Base-by-base conservation (phyloP, 2,329 filamentous ascomycete species). In the Xylaria polymorpha region DNA sequence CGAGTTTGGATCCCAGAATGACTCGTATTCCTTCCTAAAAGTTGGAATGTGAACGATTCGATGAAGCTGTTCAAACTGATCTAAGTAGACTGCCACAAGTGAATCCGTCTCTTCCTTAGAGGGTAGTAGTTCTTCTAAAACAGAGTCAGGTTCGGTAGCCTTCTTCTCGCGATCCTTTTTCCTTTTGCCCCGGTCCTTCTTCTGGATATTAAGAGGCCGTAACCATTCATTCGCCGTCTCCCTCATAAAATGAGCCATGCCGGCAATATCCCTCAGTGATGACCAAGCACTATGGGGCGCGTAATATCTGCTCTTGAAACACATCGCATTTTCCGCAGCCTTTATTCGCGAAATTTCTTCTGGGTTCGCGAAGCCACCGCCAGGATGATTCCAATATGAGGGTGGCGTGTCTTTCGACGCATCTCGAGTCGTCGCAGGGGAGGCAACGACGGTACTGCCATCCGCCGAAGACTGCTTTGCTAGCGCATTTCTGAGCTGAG, bases 201-300 rank as follows among this genome's bases (percentile, higher is more conserved):
- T 77, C 43, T 87, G 85, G 32, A 88, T 82, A 44, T 87, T 86
- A 53, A 89, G 83, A 8, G 87, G 87, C 61, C 85, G 83, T 64
- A 90, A 82, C 86, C 87, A 89, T 75, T 89, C 86, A 62, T 88
- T 86, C 10, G 87, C 86, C 0, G 87, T 89, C 79, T 89, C 87
- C 71, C 85, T 86, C 87, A 90, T 89, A 67, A 89, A 89, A 15
- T 86, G 85, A 55, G 83, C 86, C 55, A 90, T 81, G 2, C 87
- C 87, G 2, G 85, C 73, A 70, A 84, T 80, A 67, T 88, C 86
- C 59, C 85, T 84, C 74, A 89, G 87, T 12, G 87, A 87, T 79
- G 88, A 86, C 79, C 85, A 88, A 53, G 86, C 86, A 72, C 88
- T 89, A 76, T 88, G 85, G 3, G 87, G 87, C 1, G 87, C 87